Percentiles rank a stretch among this genome's conserved stretches.
Conservation (phyloP, 306 rosid genomes). For the Urtica urens region DNA sequence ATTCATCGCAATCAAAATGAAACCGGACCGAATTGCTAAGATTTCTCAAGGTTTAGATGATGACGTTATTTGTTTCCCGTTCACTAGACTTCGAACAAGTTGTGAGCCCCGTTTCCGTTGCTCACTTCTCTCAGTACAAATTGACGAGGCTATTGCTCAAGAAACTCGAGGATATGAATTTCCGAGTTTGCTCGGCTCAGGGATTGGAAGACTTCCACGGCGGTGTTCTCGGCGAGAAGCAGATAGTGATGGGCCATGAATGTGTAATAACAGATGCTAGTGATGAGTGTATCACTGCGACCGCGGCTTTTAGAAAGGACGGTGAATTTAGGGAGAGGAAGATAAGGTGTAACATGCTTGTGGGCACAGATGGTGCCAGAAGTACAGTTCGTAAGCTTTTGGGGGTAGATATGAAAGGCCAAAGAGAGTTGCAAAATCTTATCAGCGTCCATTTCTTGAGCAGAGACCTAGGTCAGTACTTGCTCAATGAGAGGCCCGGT, state of each 20-base stretch:
- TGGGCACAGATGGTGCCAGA: conserved; percentile 83
- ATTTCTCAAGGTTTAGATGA: conserved; percentile 16
- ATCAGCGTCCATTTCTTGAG: conserved; percentile 85
- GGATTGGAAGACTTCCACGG: conserved; percentile 25
- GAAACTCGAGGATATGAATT: conserved; percentile 52
- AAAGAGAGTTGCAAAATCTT: conserved; percentile 78
- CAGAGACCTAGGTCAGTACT: conserved; percentile 68
- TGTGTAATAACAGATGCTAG: conserved; percentile 50
- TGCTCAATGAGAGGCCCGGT: conserved; percentile 82
- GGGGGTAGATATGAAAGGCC: conserved; percentile 79
- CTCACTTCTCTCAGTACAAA: conserved; percentile 90
- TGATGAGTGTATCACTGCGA: conserved; percentile 36
- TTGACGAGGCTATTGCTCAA: conserved; percentile 44
- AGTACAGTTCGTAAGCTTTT: conserved; percentile 73
- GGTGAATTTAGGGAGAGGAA: conserved; percentile 44
- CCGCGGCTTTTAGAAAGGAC: conserved; percentile 39
- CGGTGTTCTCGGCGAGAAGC: conserved; percentile 23
- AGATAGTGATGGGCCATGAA: conserved; percentile 73
- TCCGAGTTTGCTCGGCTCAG: conserved; percentile 34
- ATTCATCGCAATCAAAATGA: too few species aligned
- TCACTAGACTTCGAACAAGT: conserved; percentile 64
- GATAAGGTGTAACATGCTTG: conserved; percentile 47
- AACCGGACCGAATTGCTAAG: too few species aligned
- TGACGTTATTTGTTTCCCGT: conserved; percentile 25
- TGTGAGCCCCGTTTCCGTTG: conserved; percentile 79